These are phyloP conservation scores for Fraxinus dipetala DNA, from an alignment of 305 asterid species.

Conservation along the genomic window DNA sequence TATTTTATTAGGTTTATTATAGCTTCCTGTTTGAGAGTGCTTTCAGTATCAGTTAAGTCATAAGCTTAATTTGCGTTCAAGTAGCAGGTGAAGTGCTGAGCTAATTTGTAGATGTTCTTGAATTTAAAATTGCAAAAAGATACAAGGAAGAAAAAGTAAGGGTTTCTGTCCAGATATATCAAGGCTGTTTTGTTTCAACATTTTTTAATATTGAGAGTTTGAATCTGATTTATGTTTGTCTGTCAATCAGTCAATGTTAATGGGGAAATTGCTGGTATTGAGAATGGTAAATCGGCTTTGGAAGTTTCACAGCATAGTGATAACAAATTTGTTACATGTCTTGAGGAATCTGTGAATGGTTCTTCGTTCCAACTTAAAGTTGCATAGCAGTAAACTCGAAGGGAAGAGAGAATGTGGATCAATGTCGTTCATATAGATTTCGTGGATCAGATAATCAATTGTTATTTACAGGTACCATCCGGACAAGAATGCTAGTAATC, in stretches of 20 bases:
- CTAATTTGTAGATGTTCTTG: not conserved
- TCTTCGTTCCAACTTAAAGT: not conserved
- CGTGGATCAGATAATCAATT: constrained; percentile 17
- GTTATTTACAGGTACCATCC: constrained; percentile 82
- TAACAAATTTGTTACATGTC: not conserved
- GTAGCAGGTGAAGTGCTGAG: not conserved
- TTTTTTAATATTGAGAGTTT: not conserved
- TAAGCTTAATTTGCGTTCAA: not conserved
- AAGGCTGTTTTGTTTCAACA: not conserved
- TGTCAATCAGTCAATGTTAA: not conserved
- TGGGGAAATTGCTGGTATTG: not conserved
- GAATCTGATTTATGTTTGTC: not conserved
- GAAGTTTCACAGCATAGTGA: not conserved
- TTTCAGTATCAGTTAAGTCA: not conserved
- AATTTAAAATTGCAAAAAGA: not conserved
- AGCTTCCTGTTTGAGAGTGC: not conserved
- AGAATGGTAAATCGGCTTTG: not conserved
- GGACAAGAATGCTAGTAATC: constrained; percentile 92
- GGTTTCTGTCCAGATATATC: not conserved
- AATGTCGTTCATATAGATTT: not conserved
- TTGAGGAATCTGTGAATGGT: not conserved
- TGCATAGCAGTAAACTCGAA: not conserved
- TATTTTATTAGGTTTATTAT: not conserved
- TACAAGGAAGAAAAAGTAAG: not conserved
- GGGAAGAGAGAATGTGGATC: not conserved